Base-by-base conservation (phyloP, 148 eudicot genomes). In the Chenopodium album region DNA sequence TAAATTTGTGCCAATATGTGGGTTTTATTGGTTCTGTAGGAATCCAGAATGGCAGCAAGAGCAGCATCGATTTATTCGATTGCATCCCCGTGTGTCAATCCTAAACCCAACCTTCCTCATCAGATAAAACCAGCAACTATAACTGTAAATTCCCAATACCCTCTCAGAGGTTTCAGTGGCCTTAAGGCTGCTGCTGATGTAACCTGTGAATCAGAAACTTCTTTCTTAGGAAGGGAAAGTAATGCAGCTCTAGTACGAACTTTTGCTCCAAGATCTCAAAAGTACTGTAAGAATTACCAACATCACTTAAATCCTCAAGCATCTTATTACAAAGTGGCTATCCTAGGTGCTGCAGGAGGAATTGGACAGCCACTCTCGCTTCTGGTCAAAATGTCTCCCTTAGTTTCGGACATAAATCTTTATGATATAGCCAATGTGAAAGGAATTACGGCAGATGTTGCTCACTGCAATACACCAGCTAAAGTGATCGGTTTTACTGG, bases 381-480 rank as follows among this genome's bases (percentile, higher is more conserved):
- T 85, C 80, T 92, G 70, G 75, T 93, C 64, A 93, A 93, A 78
- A 93, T 93, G 97, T 93, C 97, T 0, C 97, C 97, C 5, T 74
- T 93, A 62, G 90, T 93, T 17, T 92, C 95, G 11, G 62, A 79
- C 9, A 82, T 93, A 44, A 86, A 88, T 86, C 93, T 93, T 16
- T 93, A 92, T 41, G 95, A 93, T 85, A 87, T 93, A 69, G 95
- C 97, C 70, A 93, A 93, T 80, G 93, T 92, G 16, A 92, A 92
- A 84, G 94, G 95, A 75, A 94, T 93, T 75, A 93, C 95, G 19
- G 92, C 93, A 80, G 97, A 93, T 76, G 90, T 93, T 76, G 89
- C 92, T 79, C 97, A 93, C 89, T 93, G 97, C 87, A 93, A 92
- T 80, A 93, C 97, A 16, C 97, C 95, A 26, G 90, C 97, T 37